phyloP scores from a whole-genome alignment of 1,284 basidiomycete species.

The Ustilago crameri region DNA sequence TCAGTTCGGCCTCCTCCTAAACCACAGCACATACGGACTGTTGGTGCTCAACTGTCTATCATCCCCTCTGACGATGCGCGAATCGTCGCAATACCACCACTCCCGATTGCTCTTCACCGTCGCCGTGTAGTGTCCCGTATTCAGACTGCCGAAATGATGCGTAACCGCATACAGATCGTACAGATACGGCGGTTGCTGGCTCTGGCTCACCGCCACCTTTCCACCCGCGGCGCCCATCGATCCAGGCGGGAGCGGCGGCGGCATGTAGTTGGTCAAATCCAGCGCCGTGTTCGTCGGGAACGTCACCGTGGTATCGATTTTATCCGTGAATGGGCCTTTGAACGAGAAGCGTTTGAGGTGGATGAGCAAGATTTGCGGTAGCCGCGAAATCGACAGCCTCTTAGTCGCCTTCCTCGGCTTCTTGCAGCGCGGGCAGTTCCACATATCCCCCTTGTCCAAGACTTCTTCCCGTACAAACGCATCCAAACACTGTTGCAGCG shows the following conservation, averaged over 20 bases:
- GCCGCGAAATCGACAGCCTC: conserved; percentile 83
- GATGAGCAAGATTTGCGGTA: conserved; percentile 91
- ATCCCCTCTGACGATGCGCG: conserved; percentile 47
- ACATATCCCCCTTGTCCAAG: conserved; percentile 92
- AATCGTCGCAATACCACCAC: conserved; percentile 67
- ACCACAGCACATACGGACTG: conserved; percentile 64
- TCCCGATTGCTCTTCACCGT: conserved; percentile 55
- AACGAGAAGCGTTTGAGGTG: conserved; percentile 96
- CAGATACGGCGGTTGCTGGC: conserved; percentile 65
- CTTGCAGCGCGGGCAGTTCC: conserved; percentile 90
- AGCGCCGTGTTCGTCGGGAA: conserved; percentile 81
- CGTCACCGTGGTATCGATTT: conserved; percentile 70
- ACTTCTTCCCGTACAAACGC: conserved; percentile 90
- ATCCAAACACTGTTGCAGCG: conserved; percentile 85
- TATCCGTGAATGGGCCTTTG: conserved; percentile 92
- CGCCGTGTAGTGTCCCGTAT: conserved; percentile 67
- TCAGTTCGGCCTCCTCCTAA: conserved; percentile 42
- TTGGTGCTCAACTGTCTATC: conserved; percentile 58
- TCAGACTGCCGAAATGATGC: conserved; percentile 67
- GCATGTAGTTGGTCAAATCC: conserved; percentile 92
- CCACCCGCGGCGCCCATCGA: conserved; percentile 1
- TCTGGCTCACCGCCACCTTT: conserved; percentile 36
- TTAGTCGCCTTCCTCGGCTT: conserved; percentile 83
- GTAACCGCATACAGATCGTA: conserved; percentile 70
- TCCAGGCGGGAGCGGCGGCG: conserved; percentile 70